A percentile compares a stretch with the other conserved stretches of the same genome.
Evolutionary conservation across 257 asterid species (phyloP).

Genomic region (Salvia hispanica): DNA sequence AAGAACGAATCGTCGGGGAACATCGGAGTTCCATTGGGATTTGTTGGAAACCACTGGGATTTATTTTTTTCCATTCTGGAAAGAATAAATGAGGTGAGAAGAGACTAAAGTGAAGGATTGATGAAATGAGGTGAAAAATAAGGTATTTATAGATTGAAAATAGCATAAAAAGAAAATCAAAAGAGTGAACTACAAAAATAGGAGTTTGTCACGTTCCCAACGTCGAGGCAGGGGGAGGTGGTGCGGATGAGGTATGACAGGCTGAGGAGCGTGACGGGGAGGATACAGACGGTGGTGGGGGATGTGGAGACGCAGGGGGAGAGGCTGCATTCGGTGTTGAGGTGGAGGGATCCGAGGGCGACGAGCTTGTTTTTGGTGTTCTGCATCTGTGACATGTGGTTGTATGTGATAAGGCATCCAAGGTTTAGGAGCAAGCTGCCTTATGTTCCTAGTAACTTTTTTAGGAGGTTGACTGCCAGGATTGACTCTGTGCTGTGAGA

Average conservation of each 20-base stretch:
- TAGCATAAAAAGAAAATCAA: too few relatives aligned
- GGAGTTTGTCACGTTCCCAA: conserved; percentile 76
- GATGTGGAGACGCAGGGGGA: conserved; percentile 81
- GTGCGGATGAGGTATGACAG: conserved; percentile 76
- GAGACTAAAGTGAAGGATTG: too few relatives aligned
- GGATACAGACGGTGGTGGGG: conserved; percentile 80
- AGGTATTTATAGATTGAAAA: too few relatives aligned
- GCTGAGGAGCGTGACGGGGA: conserved; percentile 68
- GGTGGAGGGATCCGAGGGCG: conserved; percentile 87
- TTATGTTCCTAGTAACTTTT: conserved; percentile 65
- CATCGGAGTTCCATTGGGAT: too few relatives aligned
- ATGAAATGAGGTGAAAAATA: too few relatives aligned
- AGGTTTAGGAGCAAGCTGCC: conserved; percentile 75
- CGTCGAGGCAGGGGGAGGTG: conserved; percentile 42
- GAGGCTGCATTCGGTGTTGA: conserved; percentile 58
- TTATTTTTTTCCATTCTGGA: too few relatives aligned
- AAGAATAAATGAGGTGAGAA: too few relatives aligned
- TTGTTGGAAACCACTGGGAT: too few relatives aligned
- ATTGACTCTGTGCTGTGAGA: conserved; percentile 58
- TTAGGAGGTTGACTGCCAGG: conserved; percentile 62
- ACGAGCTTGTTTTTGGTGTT: conserved; percentile 61
- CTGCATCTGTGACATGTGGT: conserved; percentile 53
- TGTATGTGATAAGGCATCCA: conserved; percentile 67
- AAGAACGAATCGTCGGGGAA: too few relatives aligned
- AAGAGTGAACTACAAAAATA: neutral